Evolutionary conservation across 164 flowering plant species (phyloP).

Genomic region (Saururus chinensis): DNA sequence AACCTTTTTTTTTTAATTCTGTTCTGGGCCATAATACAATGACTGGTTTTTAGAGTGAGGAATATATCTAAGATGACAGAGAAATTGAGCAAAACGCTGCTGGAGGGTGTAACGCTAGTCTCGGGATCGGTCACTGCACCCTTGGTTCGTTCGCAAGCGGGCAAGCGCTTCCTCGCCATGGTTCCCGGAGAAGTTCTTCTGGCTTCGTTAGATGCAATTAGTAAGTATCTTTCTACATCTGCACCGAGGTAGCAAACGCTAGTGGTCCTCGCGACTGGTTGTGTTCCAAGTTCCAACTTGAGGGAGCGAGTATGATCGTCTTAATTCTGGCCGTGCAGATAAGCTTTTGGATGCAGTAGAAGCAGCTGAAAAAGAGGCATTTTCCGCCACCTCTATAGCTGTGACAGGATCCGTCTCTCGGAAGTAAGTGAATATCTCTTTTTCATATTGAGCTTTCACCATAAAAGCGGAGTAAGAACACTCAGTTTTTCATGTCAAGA

Average conservation of each 20-base stretch:
- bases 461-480: too few relatives aligned
- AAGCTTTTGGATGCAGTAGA: slow-evolving; percentile 72
- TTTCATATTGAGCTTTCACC: too few relatives aligned
- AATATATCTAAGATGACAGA: slow-evolving; percentile 73
- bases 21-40: too few relatives aligned
- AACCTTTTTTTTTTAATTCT: too few relatives aligned
- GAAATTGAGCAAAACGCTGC: slow-evolving; percentile 59
- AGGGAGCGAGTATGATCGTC: too few relatives aligned
- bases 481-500: too few relatives aligned
- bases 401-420: slow-evolving; percentile 47
- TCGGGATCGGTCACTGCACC: slow-evolving; percentile 57
- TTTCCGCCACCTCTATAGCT: slow-evolving; percentile 56
- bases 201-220: slow-evolving; percentile 84
- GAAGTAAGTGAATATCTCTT: slow-evolving; percentile 28
- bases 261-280: too few relatives aligned
- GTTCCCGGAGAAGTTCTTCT: slow-evolving; percentile 81
- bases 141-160: slow-evolving; percentile 53
- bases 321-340: slow-evolving; percentile 11
- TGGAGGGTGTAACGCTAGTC: slow-evolving; percentile 45
- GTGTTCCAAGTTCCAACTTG: too few relatives aligned
- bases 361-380: slow-evolving; percentile 72
- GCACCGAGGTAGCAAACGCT: too few relatives aligned
- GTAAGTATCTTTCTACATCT: slow-evolving; percentile 33
- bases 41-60: slow-evolving; percentile 37
- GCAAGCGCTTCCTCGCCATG: slow-evolving; percentile 47